phyloP scores from a whole-genome alignment of 2,329 filamentous ascomycete genomes.

The Teratosphaeria epicoccoides region DNA sequence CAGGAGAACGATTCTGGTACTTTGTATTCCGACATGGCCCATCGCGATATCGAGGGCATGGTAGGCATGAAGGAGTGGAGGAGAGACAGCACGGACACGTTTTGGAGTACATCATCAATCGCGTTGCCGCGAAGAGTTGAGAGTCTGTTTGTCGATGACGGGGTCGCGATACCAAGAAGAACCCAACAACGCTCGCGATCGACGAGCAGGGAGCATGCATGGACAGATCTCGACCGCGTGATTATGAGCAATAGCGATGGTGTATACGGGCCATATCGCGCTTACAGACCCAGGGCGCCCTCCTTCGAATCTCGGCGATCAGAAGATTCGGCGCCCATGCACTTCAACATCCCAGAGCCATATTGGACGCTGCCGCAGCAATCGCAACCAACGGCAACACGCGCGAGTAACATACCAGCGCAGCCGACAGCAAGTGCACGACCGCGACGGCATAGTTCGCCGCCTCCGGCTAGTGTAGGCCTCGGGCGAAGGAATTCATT shows the following conservation, averaged over 20 bases:
- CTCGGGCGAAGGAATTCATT: background rate
- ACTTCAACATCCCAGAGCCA: constrained; percentile 15
- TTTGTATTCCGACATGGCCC: constrained; percentile 42
- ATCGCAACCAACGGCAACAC: background rate
- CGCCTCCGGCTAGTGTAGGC: background rate
- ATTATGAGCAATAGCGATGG: background rate
- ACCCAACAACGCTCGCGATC: constrained; percentile 28
- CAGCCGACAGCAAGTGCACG: background rate
- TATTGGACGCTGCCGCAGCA: background rate
- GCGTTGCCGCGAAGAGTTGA: constrained; percentile 55
- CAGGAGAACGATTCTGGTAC: constrained; percentile 58
- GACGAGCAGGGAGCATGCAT: background rate
- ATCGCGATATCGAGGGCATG: constrained; percentile 26
- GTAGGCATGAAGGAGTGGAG: constrained; percentile 8
- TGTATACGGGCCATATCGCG: background rate
- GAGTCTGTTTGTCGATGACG: constrained; percentile 49
- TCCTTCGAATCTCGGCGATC: constrained; percentile 5
- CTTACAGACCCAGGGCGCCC: background rate
- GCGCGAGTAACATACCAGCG: background rate
- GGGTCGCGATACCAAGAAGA: background rate
- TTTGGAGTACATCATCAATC: constrained; percentile 46
- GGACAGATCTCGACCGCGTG: background rate
- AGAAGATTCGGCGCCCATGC: constrained; percentile 9
- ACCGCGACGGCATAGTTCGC: background rate
- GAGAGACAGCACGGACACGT: constrained; percentile 38